phyloP scores from a whole-genome alignment of 192 early-diverging fungal species.

The Mortierella claussenii region DNA sequence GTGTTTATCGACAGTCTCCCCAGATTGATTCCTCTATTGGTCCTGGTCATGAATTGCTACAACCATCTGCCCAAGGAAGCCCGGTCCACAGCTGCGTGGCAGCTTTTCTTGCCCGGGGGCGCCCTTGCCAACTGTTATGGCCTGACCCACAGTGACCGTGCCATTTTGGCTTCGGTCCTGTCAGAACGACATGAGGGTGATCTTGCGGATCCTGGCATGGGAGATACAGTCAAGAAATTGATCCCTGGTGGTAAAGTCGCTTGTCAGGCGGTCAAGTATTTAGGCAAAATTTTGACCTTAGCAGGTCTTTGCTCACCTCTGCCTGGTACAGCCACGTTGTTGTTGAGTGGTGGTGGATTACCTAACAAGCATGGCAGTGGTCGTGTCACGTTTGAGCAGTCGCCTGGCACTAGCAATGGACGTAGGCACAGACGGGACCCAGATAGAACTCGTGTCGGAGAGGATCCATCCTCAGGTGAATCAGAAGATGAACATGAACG shows the following conservation, averaged over 20 bases:
- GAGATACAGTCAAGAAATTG: slow-evolving; percentile 52
- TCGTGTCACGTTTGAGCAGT: slow-evolving; percentile 34
- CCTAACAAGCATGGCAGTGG: slow-evolving; percentile 23
- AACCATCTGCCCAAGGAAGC: slow-evolving; percentile 64
- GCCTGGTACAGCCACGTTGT: slow-evolving; percentile 30
- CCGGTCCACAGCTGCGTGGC: slow-evolving; percentile 60
- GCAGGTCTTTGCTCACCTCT: slow-evolving; percentile 42
- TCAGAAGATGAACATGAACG: neutral
- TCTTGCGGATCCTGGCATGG: slow-evolving; percentile 53
- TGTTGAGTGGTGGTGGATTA: slow-evolving; percentile 10
- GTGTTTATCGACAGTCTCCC: slow-evolving; percentile 49
- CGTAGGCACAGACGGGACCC: slow-evolving; percentile 7
- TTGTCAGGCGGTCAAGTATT: slow-evolving; percentile 55
- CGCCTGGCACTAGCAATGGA: neutral
- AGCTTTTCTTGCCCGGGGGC: slow-evolving; percentile 62
- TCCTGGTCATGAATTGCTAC: slow-evolving; percentile 59
- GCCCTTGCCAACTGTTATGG: slow-evolving; percentile 63
- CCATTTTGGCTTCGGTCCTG: slow-evolving; percentile 59
- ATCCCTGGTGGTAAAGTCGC: slow-evolving; percentile 55
- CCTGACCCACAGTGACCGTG: slow-evolving; percentile 60
- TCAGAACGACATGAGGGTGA: slow-evolving; percentile 62
- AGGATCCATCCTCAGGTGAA: neutral
- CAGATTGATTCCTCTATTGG: slow-evolving; percentile 57
- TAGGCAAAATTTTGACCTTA: slow-evolving; percentile 56
- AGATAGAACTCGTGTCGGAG: slow-evolving; percentile 26